Conservation (phyloP, 257 asterid genomes). For the Solanum acaule region DNA sequence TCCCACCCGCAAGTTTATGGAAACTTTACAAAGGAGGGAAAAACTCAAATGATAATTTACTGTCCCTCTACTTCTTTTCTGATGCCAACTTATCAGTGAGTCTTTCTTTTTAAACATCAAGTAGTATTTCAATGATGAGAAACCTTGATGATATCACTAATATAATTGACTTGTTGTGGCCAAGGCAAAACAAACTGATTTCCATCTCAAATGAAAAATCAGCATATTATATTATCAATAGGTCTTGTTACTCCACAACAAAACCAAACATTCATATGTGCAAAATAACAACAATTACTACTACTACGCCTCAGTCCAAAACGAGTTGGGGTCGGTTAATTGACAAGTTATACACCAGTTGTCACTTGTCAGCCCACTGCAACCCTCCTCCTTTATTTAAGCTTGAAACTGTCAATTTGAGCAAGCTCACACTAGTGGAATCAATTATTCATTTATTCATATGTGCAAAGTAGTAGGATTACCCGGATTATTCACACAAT, state of each 20-base stretch:
- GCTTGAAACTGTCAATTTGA: background rate
- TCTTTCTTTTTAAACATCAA: background rate
- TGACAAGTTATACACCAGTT: background rate
- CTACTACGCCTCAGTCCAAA: background rate
- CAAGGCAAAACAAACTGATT: background rate
- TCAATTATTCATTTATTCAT: background rate
- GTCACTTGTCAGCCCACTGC: background rate
- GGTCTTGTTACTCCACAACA: background rate
- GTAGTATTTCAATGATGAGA: background rate
- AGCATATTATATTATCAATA: too few relatives aligned
- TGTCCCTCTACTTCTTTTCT: background rate
- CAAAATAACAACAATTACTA: background rate
- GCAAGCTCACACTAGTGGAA: background rate
- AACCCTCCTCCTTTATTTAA: background rate
- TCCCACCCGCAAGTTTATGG: slow-evolving; percentile 52
- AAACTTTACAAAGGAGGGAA: background rate
- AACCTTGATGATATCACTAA: background rate
- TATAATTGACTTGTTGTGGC: background rate
- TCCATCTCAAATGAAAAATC: background rate
- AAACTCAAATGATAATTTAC: background rate
- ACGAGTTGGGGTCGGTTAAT: background rate
- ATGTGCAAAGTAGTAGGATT: background rate
- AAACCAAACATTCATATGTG: background rate
- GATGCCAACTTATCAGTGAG: background rate
- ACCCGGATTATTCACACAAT: background rate